A percentile compares a stretch with the other conserved stretches of the same genome.
Conservation (phyloP, 2,329 filamentous ascomycete genomes). For the Fusarium pseudocircinatum region DNA sequence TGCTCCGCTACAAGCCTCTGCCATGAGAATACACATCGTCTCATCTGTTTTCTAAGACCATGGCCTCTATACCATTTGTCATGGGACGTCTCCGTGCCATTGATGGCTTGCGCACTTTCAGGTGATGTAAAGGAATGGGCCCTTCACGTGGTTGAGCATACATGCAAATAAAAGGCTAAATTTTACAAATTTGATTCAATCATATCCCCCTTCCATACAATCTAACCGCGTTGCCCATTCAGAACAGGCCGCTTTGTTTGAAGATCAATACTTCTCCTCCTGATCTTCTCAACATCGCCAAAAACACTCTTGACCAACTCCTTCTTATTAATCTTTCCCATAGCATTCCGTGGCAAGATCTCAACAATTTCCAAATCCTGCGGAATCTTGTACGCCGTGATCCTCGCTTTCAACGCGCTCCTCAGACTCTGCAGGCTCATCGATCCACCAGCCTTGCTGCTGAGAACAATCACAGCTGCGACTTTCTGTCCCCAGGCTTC, state of each 20-base stretch:
- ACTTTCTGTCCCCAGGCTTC: slow-evolving; percentile 97
- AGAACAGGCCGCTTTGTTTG: not conserved
- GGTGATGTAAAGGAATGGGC: too few species aligned
- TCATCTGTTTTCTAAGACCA: too few species aligned
- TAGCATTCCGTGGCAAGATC: slow-evolving; percentile 87
- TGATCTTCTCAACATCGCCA: not conserved
- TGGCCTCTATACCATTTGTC: not conserved
- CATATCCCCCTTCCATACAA: too few species aligned
- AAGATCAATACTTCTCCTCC: slow-evolving; percentile 7
- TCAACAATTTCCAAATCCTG: slow-evolving; percentile 85
- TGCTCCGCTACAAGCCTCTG: not conserved
- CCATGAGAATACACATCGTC: too few species aligned
- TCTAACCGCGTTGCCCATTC: not conserved
- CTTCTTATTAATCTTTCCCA: slow-evolving; percentile 92
- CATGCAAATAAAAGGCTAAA: not conserved
- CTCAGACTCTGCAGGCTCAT: slow-evolving; percentile 75
- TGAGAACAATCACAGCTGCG: slow-evolving; percentile 83
- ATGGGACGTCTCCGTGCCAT: fast-evolving
- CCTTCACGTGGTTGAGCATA: too few species aligned
- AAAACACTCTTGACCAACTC: slow-evolving; percentile 69
- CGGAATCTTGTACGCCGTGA: slow-evolving; percentile 93
- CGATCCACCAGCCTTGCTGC: slow-evolving; percentile 65
- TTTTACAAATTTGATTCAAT: too few species aligned
- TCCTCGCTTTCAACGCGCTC: slow-evolving; percentile 75
- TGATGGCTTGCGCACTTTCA: too few species aligned